Percentiles rank a stretch among this genome's conserved stretches.
These are phyloP conservation scores for Cubamyces lactineus DNA, from an alignment of 768 basidiomycete genomes.

Conservation along the genomic window DNA sequence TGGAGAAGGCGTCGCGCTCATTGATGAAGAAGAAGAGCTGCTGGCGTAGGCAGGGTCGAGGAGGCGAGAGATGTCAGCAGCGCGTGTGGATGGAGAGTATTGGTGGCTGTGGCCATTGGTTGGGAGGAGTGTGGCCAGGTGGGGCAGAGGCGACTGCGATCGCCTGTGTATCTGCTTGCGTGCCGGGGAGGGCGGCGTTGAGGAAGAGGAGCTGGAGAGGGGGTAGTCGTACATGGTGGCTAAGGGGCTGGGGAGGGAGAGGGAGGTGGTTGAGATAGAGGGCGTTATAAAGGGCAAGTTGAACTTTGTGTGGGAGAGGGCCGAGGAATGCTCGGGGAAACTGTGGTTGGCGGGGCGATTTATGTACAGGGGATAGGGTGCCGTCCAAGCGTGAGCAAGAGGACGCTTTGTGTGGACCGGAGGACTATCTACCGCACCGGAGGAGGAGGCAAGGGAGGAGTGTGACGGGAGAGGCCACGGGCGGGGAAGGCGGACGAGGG, in stretches of 20 bases:
- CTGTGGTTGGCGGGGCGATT: conserved; percentile 1
- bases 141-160: conserved; percentile 31
- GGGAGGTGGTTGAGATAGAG: conserved; percentile 5
- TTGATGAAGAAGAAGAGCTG: conserved; percentile 31
- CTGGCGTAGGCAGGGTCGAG: conserved; percentile 65
- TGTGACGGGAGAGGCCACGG: conserved; percentile 20
- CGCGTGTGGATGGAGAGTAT: conserved; percentile 43
- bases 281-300: conserved; percentile 13
- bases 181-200: conserved; percentile 20
- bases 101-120: conserved; percentile 23
- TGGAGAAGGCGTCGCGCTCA: conserved; percentile 26
- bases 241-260: conserved; percentile 7
- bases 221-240: conserved; percentile 31
- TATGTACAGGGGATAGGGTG: conserved; percentile 10
- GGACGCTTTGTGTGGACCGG: conserved; percentile 12
- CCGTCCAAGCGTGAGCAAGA: background rate
- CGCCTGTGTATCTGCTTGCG: conserved; percentile 24
- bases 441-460: conserved; percentile 3
- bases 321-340: conserved; percentile 20
- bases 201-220: conserved; percentile 18
- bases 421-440: background rate
- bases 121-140: conserved; percentile 33
- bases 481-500: conserved; percentile 19
- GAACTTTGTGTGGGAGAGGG: conserved; percentile 14
- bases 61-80: conserved; percentile 60